These are phyloP conservation scores for Calonectria pseudoturangicola DNA, from an alignment of 2,329 filamentous ascomycete species.

Conservation along the genomic window DNA sequence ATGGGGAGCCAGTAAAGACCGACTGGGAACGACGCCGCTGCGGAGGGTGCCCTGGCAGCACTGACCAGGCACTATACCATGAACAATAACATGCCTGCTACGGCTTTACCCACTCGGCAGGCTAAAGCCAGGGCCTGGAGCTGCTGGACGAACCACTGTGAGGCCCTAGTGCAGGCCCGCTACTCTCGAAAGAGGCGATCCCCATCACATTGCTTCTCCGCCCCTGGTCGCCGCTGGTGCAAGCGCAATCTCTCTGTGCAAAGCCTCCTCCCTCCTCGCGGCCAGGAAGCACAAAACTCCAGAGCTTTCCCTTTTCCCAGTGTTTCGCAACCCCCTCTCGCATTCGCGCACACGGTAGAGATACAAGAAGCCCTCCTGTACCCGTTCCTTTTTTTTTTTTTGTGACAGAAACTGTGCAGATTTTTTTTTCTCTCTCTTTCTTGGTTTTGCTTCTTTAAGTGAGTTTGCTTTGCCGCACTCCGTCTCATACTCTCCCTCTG, in stretches of 20 bases:
- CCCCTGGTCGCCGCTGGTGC: conserved; percentile 32
- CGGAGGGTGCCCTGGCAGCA: conserved; percentile 21
- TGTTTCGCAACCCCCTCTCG: background rate
- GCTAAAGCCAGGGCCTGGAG: conserved; percentile 27
- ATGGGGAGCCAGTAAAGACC: conserved; percentile 11
- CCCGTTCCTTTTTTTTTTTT: background rate
- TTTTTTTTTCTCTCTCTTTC: conserved; percentile 2
- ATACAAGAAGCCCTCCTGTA: background rate
- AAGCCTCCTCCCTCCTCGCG: conserved; percentile 24
- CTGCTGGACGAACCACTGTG: conserved; percentile 25
- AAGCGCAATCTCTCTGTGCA: conserved; percentile 32
- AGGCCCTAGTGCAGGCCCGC: conserved; percentile 23
- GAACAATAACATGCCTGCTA: conserved; percentile 24
- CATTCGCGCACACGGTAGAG: background rate
- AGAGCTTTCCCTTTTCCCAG: background rate
- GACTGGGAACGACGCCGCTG: conserved; percentile 14
- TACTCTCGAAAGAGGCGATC: conserved; percentile 25
- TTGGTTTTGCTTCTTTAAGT: background rate
- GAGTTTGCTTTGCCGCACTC: background rate
- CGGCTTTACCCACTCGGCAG: conserved; percentile 28
- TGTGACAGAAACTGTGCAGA: too few species aligned
- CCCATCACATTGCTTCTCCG: conserved; percentile 15
- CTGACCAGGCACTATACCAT: conserved; percentile 23
- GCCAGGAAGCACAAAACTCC: conserved; percentile 12
- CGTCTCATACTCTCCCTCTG: background rate